phyloP scores from a whole-genome alignment of 352 stramenopile genomes.

The Elongisporangium anandrum region DNA sequence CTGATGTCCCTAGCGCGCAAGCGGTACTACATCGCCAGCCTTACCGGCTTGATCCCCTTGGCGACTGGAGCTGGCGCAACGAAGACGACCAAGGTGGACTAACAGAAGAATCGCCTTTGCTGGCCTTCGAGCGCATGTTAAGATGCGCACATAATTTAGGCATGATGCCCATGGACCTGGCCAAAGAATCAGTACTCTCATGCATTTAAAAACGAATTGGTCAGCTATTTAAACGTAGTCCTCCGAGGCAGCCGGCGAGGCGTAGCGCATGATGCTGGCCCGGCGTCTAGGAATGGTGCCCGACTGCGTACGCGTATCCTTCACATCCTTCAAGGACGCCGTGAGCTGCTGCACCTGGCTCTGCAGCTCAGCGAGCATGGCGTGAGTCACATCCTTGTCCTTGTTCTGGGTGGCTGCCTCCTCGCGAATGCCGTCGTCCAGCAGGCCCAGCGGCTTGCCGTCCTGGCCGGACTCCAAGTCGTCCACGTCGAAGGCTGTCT shows the following conservation, averaged over 20 bases:
- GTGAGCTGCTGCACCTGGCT: constrained; percentile 38
- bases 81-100: too few species aligned
- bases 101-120: too few species aligned
- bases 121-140: too few species aligned
- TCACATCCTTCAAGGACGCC: constrained; percentile 10
- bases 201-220: too few species aligned
- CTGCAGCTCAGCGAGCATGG: constrained; percentile 25
- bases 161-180: too few species aligned
- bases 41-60: too few species aligned
- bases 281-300: background rate
- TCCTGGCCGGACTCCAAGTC: background rate
- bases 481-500: background rate
- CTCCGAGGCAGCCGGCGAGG: background rate
- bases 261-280: background rate
- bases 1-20: too few species aligned
- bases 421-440: background rate
- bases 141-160: too few species aligned
- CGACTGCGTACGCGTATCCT: background rate
- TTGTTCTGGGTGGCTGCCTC: background rate
- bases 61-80: too few species aligned
- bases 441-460: background rate
- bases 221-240: background rate
- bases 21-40: too few species aligned
- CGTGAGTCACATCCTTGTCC: background rate
- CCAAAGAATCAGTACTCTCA: too few species aligned